Percentiles rank a stretch among this genome's conserved stretches.
Evolutionary conservation across 1,284 basidiomycete species (phyloP).

Genomic region (Schizopora paradoxa): DNA sequence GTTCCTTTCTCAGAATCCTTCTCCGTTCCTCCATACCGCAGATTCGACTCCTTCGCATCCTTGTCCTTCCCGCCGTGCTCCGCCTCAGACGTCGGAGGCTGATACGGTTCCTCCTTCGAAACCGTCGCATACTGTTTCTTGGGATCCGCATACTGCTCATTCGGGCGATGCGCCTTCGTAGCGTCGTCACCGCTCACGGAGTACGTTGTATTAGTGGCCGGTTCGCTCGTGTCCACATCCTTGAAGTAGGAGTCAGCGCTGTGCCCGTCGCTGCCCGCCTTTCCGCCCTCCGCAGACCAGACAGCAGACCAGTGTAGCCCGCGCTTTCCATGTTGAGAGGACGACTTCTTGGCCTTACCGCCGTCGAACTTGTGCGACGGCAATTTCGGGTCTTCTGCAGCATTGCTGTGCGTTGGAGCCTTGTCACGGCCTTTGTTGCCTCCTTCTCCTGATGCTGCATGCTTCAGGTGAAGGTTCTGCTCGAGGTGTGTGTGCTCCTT

Average conservation of each 20-base stretch:
- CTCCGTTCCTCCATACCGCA: slow-evolving; percentile 13
- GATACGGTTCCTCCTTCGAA: slow-evolving; percentile 15
- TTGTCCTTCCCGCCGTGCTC: slow-evolving; percentile 6
- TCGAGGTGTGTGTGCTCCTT: slow-evolving; percentile 11
- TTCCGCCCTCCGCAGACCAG: neutral
- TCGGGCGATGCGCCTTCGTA: slow-evolving; percentile 12
- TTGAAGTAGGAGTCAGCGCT: slow-evolving; percentile 14
- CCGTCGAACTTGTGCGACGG: slow-evolving; percentile 6
- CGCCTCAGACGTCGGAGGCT: slow-evolving; percentile 5
- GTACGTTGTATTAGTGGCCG: slow-evolving; percentile 12
- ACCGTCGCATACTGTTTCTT: slow-evolving; percentile 15
- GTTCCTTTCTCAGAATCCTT: slow-evolving; percentile 4
- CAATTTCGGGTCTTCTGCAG: slow-evolving; percentile 8
- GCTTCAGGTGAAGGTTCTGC: slow-evolving; percentile 16
- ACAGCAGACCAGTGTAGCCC: slow-evolving; percentile 5
- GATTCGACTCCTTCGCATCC: slow-evolving; percentile 13
- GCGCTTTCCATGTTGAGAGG: neutral
- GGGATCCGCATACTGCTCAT: slow-evolving; percentile 16
- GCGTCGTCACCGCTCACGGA: slow-evolving; percentile 8
- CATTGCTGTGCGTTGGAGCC: slow-evolving; percentile 13
- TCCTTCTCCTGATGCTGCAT: slow-evolving; percentile 6
- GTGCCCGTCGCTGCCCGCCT: no score
- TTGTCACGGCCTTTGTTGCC: slow-evolving; percentile 9
- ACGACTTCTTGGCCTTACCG: neutral
- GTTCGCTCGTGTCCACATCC: slow-evolving; percentile 12